Base-by-base conservation (phyloP, 306 rosid species). In the Ammopiptanthus mongolicus region DNA sequence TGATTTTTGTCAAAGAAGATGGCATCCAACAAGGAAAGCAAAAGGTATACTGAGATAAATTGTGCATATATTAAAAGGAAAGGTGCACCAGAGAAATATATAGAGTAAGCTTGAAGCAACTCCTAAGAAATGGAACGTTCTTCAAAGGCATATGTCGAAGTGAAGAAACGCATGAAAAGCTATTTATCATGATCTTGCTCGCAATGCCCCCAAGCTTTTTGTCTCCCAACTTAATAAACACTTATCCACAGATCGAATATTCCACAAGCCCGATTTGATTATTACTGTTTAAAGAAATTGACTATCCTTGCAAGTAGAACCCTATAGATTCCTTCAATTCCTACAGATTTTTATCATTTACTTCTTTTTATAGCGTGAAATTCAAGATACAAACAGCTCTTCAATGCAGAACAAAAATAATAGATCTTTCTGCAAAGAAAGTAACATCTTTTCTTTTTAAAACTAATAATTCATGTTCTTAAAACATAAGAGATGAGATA, bases 81-180 rank as follows among this genome's bases (percentile, higher is more conserved):
- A 65, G 62, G 59, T 41, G 46, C 18, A 2, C 2, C 48, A 69
- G 13, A 75, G 55, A 78, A 72, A 48, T 75, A 78, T 69, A 42
- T 76, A 74, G 72, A 78, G 82, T 81, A 70, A 84, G 78, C 78
- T 84, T 81, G 84, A 86, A 83, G 88, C 88, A 62, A 68, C 77
- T 67, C 72, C 51, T 44, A 60, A 62, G 68, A 83, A 65, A 68
- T 31, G 80, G 78, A 79, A 81, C 90, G 84, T 81, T 86, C 86
- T 84, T 69, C 81, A 12, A 83, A 76, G 84, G 41, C 79, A 73
- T 86, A 73, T 86, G 78, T 76, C 46, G 64, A 84, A 64, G 68
- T 29, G 21, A 80, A 65, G 21, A n/a, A 58, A 36, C 75, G 25
- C 14, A 60, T 46, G 18, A 52, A 59, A 68, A 75, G 77, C 70